Conservation (phyloP, 2,329 filamentous ascomycete genomes). For the Diaporthe ampelina region DNA sequence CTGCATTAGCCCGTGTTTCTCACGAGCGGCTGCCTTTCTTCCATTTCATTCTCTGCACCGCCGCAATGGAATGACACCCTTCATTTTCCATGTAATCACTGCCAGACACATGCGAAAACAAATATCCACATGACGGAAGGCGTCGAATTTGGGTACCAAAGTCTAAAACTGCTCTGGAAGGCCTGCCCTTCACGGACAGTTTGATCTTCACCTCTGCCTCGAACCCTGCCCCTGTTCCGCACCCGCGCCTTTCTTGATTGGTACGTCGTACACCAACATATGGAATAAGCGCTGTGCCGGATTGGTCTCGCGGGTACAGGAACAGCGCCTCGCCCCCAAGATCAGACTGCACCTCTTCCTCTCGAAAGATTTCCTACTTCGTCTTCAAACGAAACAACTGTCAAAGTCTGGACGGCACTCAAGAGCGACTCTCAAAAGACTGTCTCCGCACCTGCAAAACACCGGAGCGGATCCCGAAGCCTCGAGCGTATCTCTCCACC, state of each 20-base stretch:
- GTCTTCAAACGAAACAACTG: conserved; percentile 31
- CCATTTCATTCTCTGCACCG: conserved; percentile 35
- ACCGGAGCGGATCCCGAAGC: conserved; percentile 18
- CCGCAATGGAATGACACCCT: conserved; percentile 29
- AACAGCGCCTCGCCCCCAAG: conserved; percentile 42
- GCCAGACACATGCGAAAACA: neutral
- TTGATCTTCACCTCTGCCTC: conserved; percentile 33
- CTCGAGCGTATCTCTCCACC: conserved; percentile 20
- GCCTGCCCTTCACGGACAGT: conserved; percentile 14
- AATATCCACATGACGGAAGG: conserved; percentile 2
- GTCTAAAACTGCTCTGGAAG: conserved; percentile 11
- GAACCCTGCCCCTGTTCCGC: conserved; percentile 35
- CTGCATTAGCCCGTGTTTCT: conserved; percentile 28
- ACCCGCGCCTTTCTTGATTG: conserved; percentile 39
- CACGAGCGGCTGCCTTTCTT: conserved; percentile 39
- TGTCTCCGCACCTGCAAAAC: conserved; percentile 2
- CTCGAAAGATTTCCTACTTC: conserved; percentile 33
- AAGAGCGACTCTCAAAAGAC: conserved; percentile 26
- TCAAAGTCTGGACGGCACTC: conserved; percentile 26
- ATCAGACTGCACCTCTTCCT: conserved; percentile 25
- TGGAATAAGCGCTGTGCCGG: conserved; percentile 42
- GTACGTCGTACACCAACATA: conserved; percentile 40
- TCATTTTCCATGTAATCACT: neutral
- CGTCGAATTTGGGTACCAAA: conserved; percentile 9
- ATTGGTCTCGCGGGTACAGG: conserved; percentile 37